Evolutionary conservation across 2,329 filamentous ascomycete genomes (phyloP).

Genomic region (Hymenoscyphus repandus): DNA sequence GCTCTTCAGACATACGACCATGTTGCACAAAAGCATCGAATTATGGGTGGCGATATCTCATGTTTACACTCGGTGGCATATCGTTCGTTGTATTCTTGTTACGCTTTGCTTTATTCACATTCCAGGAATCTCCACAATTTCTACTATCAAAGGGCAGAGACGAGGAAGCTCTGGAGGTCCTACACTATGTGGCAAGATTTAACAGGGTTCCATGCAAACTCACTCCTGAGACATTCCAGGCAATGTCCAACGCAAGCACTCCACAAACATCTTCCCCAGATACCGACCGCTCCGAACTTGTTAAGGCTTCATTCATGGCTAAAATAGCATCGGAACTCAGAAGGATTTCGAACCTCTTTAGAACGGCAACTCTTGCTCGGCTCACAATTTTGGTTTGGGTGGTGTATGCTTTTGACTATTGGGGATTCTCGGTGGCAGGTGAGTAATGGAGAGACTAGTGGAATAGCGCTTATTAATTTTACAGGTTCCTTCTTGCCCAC

Average conservation of each 20-base stretch:
- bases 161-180: slow-evolving; percentile 45
- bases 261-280: not conserved
- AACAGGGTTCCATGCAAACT: slow-evolving; percentile 33
- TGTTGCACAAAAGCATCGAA: slow-evolving; percentile 39
- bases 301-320: too few species aligned
- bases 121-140: slow-evolving; percentile 54
- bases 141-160: slow-evolving; percentile 50
- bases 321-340: slow-evolving; percentile 36
- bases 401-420: slow-evolving; percentile 46
- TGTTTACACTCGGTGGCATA: slow-evolving; percentile 49
- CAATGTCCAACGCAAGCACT: not conserved
- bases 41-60: slow-evolving; percentile 55
- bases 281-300: not conserved
- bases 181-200: slow-evolving; percentile 49
- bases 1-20: slow-evolving; percentile 13
- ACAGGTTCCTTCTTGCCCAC: slow-evolving; percentile 37
- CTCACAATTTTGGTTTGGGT: slow-evolving; percentile 45
- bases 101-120: slow-evolving; percentile 51
- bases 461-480: slow-evolving; percentile 4
- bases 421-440: slow-evolving; percentile 39
- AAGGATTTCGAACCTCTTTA: slow-evolving; percentile 42
- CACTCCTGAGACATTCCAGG: slow-evolving; percentile 14
- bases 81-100: slow-evolving; percentile 49
- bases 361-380: slow-evolving; percentile 35
- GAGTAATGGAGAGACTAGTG: slow-evolving; percentile 26